Conservation (phyloP, 768 basidiomycete species). For the Dacryopinax spathularia region DNA sequence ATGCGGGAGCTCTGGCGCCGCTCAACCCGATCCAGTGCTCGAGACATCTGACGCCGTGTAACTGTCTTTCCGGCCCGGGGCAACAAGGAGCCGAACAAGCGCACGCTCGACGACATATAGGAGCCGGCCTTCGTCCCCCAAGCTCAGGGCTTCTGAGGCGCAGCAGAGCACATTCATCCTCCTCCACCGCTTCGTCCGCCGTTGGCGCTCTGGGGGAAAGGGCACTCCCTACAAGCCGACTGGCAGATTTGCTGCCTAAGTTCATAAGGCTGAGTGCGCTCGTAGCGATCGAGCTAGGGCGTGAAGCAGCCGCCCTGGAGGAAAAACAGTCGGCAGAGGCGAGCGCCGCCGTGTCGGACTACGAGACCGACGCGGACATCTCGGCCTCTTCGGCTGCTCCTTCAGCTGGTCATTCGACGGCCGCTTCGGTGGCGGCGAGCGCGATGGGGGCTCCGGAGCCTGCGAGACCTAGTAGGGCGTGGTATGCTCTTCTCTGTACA, state of each 20-base stretch:
- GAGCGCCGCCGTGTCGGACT: neutral
- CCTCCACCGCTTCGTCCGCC: neutral
- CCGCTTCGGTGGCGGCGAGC: slow-evolving; percentile 10
- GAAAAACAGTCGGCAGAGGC: slow-evolving; percentile 6
- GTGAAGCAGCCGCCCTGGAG: slow-evolving; percentile 47
- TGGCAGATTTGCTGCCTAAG: slow-evolving; percentile 25
- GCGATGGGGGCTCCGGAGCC: slow-evolving; percentile 14
- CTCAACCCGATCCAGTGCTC: slow-evolving; percentile 1
- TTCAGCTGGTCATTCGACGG: slow-evolving; percentile 4
- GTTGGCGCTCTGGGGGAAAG: slow-evolving; percentile 6
- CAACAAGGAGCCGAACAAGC: neutral
- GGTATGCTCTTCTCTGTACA: slow-evolving; percentile 68
- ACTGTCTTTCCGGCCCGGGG: neutral
- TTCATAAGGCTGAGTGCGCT: slow-evolving; percentile 68
- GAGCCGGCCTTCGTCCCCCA: slow-evolving; percentile 8
- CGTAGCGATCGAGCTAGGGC: slow-evolving; percentile 60
- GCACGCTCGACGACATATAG: slow-evolving; percentile 8
- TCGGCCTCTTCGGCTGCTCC: neutral
- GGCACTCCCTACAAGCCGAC: slow-evolving; percentile 2
- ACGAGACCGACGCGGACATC: slow-evolving; percentile 4
- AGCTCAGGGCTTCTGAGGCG: slow-evolving; percentile 6
- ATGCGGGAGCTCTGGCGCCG: neutral
- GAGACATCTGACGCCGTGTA: neutral
- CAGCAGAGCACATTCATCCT: neutral
- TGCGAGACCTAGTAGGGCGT: slow-evolving; percentile 46